Evolutionary conservation across 2,329 filamentous ascomycete species (phyloP).

Genomic region (Niveomyces coronatus): DNA sequence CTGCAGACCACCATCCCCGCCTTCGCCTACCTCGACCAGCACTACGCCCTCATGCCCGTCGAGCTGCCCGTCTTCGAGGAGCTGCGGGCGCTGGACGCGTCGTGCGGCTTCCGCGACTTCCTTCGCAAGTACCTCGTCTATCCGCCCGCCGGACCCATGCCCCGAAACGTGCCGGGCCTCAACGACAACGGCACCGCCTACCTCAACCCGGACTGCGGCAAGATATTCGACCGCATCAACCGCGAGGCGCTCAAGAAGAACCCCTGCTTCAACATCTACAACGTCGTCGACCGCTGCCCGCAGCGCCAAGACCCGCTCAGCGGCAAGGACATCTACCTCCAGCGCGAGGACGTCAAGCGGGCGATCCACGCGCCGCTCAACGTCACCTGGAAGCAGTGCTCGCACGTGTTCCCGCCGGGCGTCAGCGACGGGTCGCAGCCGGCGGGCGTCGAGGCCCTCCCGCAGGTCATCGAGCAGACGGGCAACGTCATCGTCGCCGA

Average conservation of each 20-base stretch:
- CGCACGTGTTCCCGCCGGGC: slow-evolving; percentile 24
- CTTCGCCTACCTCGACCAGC: slow-evolving; percentile 51
- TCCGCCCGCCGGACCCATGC: slow-evolving; percentile 54
- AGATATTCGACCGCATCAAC: slow-evolving; percentile 44
- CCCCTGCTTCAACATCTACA: slow-evolving; percentile 73
- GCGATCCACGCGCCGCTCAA: slow-evolving; percentile 52
- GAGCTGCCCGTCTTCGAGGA: slow-evolving; percentile 47
- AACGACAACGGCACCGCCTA: slow-evolving; percentile 20
- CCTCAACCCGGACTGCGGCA: slow-evolving; percentile 38
- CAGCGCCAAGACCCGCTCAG: slow-evolving; percentile 58
- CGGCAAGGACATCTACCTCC: slow-evolving; percentile 66
- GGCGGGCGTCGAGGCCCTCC: slow-evolving; percentile 42
- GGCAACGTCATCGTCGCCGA: slow-evolving; percentile 66
- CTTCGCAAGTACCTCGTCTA: slow-evolving; percentile 53
- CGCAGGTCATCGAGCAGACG: slow-evolving; percentile 62
- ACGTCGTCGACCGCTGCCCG: slow-evolving; percentile 63
- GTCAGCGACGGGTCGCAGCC: slow-evolving; percentile 36
- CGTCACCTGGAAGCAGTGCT: slow-evolving; percentile 46
- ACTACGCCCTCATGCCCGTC: slow-evolving; percentile 49
- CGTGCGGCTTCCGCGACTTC: slow-evolving; percentile 54
- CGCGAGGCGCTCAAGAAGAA: slow-evolving; percentile 48
- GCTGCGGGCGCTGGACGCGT: slow-evolving; percentile 40
- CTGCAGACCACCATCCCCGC: slow-evolving; percentile 37
- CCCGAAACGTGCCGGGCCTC: slow-evolving; percentile 34
- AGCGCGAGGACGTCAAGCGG: slow-evolving; percentile 56